Evolutionary conservation across 495 filamentous ascomycete genomes (phyloP).

Genomic region (Friedmanniomyces simplex): DNA sequence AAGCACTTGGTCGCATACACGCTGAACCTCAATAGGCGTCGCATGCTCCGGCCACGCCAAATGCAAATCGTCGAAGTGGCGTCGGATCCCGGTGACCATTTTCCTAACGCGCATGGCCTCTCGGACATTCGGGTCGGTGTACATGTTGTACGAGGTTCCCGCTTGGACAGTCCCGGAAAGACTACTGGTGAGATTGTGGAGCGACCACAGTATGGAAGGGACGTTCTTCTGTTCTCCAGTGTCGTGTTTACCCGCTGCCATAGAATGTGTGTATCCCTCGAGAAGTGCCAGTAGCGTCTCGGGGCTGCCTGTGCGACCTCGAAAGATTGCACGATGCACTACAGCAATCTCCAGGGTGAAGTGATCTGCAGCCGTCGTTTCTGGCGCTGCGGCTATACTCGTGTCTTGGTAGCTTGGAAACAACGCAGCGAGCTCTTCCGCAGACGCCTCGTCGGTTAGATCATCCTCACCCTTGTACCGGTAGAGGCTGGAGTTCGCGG

Average conservation of each 20-base stretch:
- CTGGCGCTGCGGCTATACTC: neutral
- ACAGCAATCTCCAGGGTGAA: neutral
- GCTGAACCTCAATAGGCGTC: constrained; percentile 64
- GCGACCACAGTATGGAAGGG: neutral
- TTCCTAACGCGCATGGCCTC: constrained; percentile 62
- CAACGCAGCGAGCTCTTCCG: constrained; percentile 62
- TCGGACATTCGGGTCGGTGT: constrained; percentile 62
- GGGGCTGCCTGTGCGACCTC: neutral
- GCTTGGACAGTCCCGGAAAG: neutral
- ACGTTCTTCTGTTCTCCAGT: neutral
- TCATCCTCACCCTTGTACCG: constrained; percentile 65
- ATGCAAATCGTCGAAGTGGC: constrained; percentile 61
- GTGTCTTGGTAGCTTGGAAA: constrained; percentile 48
- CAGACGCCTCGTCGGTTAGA: constrained; percentile 57
- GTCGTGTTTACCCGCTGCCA: neutral
- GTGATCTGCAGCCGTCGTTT: neutral
- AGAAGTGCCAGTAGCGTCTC: neutral
- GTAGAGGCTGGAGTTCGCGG: constrained; percentile 64
- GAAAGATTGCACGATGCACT: neutral
- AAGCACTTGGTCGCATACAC: constrained; percentile 60
- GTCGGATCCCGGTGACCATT: constrained; percentile 53
- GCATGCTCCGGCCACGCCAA: constrained; percentile 61
- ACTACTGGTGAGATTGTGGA: neutral
- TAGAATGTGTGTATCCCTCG: neutral
- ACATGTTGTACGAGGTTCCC: constrained; percentile 64